Evolutionary conservation across 2,329 filamentous ascomycete genomes (phyloP).

Genomic region (Ilyonectria destructans): DNA sequence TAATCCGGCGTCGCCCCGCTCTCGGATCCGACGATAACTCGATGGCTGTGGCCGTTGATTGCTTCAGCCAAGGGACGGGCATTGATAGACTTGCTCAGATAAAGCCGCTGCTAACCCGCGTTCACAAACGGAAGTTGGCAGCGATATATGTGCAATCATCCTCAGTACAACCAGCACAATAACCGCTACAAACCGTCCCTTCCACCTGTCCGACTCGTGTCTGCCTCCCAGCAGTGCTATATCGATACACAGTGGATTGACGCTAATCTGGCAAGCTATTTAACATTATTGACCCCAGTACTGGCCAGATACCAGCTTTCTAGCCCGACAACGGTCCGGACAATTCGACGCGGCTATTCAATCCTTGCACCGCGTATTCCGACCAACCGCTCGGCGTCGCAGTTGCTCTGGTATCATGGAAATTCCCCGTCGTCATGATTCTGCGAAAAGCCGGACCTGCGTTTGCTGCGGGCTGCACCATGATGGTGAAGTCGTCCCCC

Average conservation of each 20-base stretch:
- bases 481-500: constrained; percentile 82
- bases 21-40: neutral
- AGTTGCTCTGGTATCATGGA: no score
- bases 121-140: neutral
- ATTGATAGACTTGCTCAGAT: neutral
- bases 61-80: neutral
- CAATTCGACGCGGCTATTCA: neutral
- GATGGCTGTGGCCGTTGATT: neutral
- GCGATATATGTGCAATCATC: neutral
- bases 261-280: constrained; percentile 5
- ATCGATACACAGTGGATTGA: neutral
- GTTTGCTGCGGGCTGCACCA: constrained; percentile 81
- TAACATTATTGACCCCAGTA: neutral
- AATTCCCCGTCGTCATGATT: no score
- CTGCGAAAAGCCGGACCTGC: no score
- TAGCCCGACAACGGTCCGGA: constrained; percentile 7
- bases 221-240: no score
- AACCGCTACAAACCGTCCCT: neutral
- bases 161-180: neutral
- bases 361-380: neutral
- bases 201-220: no score
- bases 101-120: constrained; percentile 11
- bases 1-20: constrained; percentile 9
- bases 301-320: neutral
- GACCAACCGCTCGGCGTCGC: no score